Percentiles rank a stretch among this genome's conserved stretches.
These are phyloP conservation scores for Candida insectorum DNA, from an alignment of 805 yeast species.

Conservation along the genomic window DNA sequence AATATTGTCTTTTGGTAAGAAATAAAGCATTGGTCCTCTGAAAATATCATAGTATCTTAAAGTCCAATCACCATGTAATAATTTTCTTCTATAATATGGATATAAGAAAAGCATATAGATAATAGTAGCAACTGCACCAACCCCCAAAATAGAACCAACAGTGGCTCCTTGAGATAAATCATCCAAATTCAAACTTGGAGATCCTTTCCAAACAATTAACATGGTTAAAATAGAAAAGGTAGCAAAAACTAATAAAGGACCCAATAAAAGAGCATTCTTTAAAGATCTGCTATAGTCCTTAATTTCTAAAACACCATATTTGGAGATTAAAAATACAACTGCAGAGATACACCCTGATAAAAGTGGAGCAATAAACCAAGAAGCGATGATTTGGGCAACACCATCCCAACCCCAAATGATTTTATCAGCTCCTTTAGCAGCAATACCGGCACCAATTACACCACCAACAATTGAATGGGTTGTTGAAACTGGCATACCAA, in stretches of 20 bases:
- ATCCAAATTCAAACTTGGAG: constrained; percentile 61
- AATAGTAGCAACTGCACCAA: constrained; percentile 53
- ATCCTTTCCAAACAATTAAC: constrained; percentile 80
- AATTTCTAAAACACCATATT: constrained; percentile 59
- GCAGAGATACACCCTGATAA: constrained; percentile 65
- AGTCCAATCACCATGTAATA: constrained; percentile 65
- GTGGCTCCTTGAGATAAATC: constrained; percentile 51
- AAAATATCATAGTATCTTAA: constrained; percentile 53
- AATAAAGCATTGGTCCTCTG: constrained; percentile 54
- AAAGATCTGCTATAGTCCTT: constrained; percentile 40
- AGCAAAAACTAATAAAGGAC: constrained; percentile 58
- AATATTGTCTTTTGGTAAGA: constrained; percentile 53
- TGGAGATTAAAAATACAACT: constrained; percentile 55
- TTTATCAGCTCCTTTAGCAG: constrained; percentile 60
- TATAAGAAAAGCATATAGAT: constrained; percentile 52
- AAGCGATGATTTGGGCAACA: constrained; percentile 67
- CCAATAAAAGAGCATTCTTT: constrained; percentile 53
- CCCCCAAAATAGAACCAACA: constrained; percentile 60
- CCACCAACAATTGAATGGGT: constrained; percentile 80
- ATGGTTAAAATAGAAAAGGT: constrained; percentile 65
- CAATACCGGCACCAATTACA: constrained; percentile 70
- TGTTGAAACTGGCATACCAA: constrained; percentile 79
- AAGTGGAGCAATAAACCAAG: constrained; percentile 77
- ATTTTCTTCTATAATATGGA: constrained; percentile 61
- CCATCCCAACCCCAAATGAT: constrained; percentile 78